Evolutionary conservation across 352 stramenopile genomes (phyloP), one percentile per base, ranked within the genome.

Genomic region (Peronospora farinosa): DNA sequence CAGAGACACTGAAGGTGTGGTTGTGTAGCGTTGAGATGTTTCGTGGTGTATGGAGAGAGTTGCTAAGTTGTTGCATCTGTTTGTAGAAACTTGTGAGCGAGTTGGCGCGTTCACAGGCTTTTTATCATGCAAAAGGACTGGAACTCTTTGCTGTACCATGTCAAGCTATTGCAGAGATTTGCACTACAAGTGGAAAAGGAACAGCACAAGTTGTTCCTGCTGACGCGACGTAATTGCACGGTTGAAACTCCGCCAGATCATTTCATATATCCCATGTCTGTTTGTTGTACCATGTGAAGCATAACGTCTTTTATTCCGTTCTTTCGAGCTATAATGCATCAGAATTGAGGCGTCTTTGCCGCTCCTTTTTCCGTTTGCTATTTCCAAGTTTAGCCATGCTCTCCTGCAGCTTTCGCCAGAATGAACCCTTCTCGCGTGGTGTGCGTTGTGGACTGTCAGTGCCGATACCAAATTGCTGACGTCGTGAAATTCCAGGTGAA

Each of bases 121-220:
- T 86, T 41, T 90, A 86, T 42, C 71, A 91, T 54, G 78, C 78
- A 15, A 91, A 81, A 53, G 80, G 75, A 2, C 57, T 93, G 8
- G 79, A 93, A 49, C 42, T 75, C 16, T 89, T 90, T 45, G 67
- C 76, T 2, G 13, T 57, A 5, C 72, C 82, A 2, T 91, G 78
- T 15, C 57, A 78, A 47, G 40, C 46, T 7, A 65, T 82, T 35
- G 51, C 71, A 31, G 73, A 63, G n/a, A 57, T 87, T 30, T 32
- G 65, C 1, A 25, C 45, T 8, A 57, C 40, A 5, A 47, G 62
- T 7, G 9, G 21, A 2, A 66, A 68, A 36, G 31, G 30, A 27
- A 17, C 30, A 36, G 4, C 50, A 4, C 51, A 61, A 61, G 15
- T 21, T 5, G 60, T 51, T n/a, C 32, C 31, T 15, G 35, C 54